Evolutionary conservation across 805 yeast genomes (phyloP).

Genomic region (Saccharomyces mikatae): DNA sequence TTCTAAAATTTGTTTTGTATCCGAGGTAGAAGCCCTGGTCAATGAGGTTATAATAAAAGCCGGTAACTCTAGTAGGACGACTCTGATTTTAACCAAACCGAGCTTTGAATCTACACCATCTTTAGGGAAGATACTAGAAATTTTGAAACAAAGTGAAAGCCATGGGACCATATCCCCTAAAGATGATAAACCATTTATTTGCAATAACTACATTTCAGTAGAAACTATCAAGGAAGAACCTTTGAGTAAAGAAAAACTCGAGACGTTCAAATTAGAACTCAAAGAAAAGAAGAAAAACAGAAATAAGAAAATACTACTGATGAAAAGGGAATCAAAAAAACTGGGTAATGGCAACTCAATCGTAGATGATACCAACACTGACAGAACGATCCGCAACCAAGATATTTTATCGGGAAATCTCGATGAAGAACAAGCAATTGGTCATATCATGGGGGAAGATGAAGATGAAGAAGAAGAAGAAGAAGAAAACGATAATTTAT

Average conservation of each 20-base stretch:
- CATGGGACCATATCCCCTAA: conserved; percentile 23
- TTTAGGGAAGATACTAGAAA: conserved; percentile 21
- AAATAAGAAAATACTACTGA: conserved; percentile 26
- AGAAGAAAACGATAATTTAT: conserved; percentile 30
- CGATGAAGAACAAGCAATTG: neutral
- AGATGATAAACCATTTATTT: conserved; percentile 40
- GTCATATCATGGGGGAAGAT: conserved; percentile 9
- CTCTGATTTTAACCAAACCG: conserved; percentile 54
- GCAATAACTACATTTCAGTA: conserved; percentile 24
- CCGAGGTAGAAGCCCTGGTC: conserved; percentile 58
- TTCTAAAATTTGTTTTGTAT: conserved; percentile 73
- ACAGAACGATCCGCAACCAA: neutral
- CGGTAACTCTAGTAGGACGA: conserved; percentile 57
- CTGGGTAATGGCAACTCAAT: conserved; percentile 7
- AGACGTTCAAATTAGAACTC: conserved; percentile 39
- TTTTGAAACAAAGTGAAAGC: conserved; percentile 28
- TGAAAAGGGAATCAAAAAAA: conserved; percentile 26
- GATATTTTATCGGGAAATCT: neutral
- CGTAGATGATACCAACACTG: neutral
- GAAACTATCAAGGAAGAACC: conserved; percentile 40
- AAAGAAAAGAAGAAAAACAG: conserved; percentile 38
- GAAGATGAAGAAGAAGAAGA: conserved; percentile 29
- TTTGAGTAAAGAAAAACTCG: conserved; percentile 43
- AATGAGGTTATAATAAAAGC: conserved; percentile 45
- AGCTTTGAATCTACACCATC: conserved; percentile 1